phyloP scores from a whole-genome alignment of 192 early-diverging fungal genomes.

The Coemansia interrupta region DNA sequence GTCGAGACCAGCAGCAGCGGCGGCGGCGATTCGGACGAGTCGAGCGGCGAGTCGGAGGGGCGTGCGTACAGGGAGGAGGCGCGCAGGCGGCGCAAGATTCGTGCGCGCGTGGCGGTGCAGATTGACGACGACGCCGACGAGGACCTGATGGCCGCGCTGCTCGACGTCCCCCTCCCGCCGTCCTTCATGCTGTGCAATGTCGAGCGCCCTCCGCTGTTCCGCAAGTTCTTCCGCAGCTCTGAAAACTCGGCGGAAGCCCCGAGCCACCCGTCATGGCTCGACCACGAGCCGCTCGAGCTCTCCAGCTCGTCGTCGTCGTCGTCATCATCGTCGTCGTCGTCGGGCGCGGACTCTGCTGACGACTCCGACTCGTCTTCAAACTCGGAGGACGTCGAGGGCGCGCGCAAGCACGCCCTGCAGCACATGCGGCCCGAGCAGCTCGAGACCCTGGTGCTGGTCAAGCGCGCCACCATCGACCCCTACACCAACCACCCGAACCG shows the following conservation, averaged over 20 bases:
- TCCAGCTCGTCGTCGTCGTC: conserved; percentile 20
- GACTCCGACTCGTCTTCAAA: not conserved
- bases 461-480: conserved; percentile 57
- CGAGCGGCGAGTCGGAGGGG: not conserved
- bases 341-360: not conserved
- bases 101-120: conserved; percentile 61
- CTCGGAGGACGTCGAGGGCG: conserved; percentile 8
- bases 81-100: not conserved
- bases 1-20: not conserved
- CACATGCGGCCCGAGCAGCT: conserved; percentile 23
- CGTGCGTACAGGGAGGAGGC: not conserved
- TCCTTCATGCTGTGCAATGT: conserved; percentile 62
- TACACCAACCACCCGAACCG: conserved; percentile 68
- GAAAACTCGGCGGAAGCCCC: not conserved
- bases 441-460: conserved; percentile 61
- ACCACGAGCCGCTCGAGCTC: conserved; percentile 10
- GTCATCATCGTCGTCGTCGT: conserved; percentile 11
- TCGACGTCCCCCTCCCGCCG: conserved; percentile 58
- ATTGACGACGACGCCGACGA: conserved; percentile 81
- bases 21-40: not conserved
- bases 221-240: conserved; percentile 6
- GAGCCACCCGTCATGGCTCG: not conserved
- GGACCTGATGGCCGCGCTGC: conserved; percentile 60
- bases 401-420: conserved; percentile 34
- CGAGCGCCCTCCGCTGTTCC: conserved; percentile 17